Base-by-base conservation (phyloP, 148 eudicot species). In the Silene latifolia region DNA sequence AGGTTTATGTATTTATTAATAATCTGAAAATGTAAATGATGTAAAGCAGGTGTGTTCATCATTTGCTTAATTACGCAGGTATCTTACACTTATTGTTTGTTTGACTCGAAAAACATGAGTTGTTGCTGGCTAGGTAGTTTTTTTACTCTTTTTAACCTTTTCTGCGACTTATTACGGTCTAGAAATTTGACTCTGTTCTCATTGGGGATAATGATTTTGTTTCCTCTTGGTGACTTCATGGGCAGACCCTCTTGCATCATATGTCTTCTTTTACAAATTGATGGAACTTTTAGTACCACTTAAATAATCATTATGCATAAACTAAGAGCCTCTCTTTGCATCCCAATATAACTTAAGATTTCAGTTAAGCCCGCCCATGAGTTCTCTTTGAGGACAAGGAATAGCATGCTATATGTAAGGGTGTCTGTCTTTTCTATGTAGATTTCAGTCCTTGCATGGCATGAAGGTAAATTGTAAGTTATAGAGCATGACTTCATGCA, bases 401-500 rank as follows among this genome's bases (percentile, higher is more conserved):
- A 27, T 27, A 27, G 29, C 2, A 27, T 27, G 29, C 29, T 27
- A 27, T 27, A 27, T 27, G 29, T 27, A 27, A 27, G 29, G 29
- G 29, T 27, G 29, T 27, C 29, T 2, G 29, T 27, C 1, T 27
- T 27, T 27, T 27, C 29, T 2, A 64, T 51, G 23, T 77, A 56
- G 35, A 74, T 62, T 69, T 25, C 63, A 71, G 79, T 71, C 78
- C 86, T 85, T 80, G 85, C 81, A 80, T 75, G 82, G 79, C 83
- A 39, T 79, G 74, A 75, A 83, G 87, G 80, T 85, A 80, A 81
- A 80, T 83, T 77, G 76, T 74, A 27, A 85, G 85, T 87, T 88
- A 84, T 77, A 85, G 88, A 77, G 90, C 91, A 84, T 83, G 81
- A n/a, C n/a, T n/a, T n/a, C n/a, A n/a, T n/a, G n/a, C n/a, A n/a